phyloP scores from a whole-genome alignment of 441 rosid genomes.

The Erodium chrysanthum region DNA sequence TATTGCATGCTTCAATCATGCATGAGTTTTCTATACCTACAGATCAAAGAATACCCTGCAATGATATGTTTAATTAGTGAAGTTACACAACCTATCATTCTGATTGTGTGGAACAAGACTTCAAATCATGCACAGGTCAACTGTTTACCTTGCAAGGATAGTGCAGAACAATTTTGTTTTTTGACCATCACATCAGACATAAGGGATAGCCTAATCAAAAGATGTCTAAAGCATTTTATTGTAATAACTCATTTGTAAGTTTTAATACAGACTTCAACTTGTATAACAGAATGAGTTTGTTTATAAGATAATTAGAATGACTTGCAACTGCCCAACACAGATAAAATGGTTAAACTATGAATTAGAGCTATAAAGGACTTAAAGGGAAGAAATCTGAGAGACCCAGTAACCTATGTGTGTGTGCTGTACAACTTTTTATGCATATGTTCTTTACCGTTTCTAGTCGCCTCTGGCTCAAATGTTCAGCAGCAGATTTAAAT shows the following conservation, averaged over 20 bases:
- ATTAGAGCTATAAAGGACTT: neutral
- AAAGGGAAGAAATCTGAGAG: neutral
- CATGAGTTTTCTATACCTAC: neutral
- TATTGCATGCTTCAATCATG: neutral
- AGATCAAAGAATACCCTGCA: neutral
- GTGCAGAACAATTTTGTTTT: neutral
- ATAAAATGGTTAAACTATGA: neutral
- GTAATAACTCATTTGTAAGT: neutral
- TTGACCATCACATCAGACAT: neutral
- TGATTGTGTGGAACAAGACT: too few relatives aligned
- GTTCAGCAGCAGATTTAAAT: constrained; percentile 52
- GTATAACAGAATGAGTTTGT: neutral
- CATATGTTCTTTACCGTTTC: constrained; percentile 37
- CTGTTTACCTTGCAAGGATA: neutral
- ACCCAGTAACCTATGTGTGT: neutral
- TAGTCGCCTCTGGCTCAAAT: constrained; percentile 30
- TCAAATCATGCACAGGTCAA: neutral
- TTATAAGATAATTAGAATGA: neutral
- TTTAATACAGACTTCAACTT: neutral
- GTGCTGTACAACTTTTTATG: constrained; percentile 6
- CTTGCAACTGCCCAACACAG: neutral
- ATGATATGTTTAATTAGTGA: neutral
- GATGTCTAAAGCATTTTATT: neutral
- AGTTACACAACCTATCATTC: neutral
- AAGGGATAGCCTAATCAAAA: neutral